Base-by-base conservation (phyloP, 1,139 yeast genomes). In the Arxiozyma bovina region DNA sequence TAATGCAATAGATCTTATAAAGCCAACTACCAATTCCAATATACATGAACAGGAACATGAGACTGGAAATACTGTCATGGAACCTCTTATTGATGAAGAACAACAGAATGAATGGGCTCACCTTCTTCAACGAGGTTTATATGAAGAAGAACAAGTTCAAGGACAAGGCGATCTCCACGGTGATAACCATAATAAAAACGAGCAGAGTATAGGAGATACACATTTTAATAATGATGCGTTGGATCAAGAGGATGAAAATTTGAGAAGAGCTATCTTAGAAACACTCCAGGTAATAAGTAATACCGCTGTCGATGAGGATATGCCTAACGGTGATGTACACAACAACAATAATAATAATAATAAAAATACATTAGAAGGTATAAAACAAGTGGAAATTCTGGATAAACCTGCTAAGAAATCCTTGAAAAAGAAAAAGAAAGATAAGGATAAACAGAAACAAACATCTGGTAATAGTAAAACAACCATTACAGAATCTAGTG, bases 181-280 rank as follows among this genome's bases (percentile, higher is more conserved):
- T 23, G 27, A n/a, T 1, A 38, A 20, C 18, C 34, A 44, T n/a
- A 49, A 27, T 20, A 49, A 25, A 9, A 43, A 52, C 15, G 45
- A 43, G 18, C 51, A 53, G n/a, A 27, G 38, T 5, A 34, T 27
- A 3, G 27, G 27, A 12, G 55, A 21, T 25, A 22, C 42, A 21
- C 57, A 46, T 21, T 27, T 21, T 21, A 45, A 57, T 8, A 50
- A 55, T n/a, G 64, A 64, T n/a, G 56, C 61, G 25, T 50, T 67
- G 41, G 71, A 68, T 53, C 68, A 65, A 50, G 71, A 67, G 50
- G 71, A 68, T 53, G 70, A 66, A 51, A 63, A 66, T 51, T 56
- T 68, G 18, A 58, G 71, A 53, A 60, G 60, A 30, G 71, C 71
- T 12, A 68, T 68, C 53, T 49, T 67, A 25, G 67, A 65, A 40